Base-by-base conservation (phyloP, 495 filamentous ascomycete species). In the Aspergillus indologenus region DNA sequence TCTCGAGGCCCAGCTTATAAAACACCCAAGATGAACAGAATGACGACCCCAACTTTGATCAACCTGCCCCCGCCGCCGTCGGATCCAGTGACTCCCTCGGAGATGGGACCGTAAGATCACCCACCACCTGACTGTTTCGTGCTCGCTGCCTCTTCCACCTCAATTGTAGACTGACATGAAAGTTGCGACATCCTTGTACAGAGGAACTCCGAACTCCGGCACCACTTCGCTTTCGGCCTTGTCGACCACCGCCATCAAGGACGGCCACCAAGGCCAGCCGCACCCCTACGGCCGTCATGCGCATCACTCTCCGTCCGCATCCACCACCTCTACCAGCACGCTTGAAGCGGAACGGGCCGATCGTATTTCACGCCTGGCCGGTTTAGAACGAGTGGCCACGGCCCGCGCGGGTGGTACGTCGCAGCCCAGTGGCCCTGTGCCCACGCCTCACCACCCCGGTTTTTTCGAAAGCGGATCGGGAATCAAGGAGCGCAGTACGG, bases 201-300 rank as follows among this genome's bases (percentile, higher is more conserved):
- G 91, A 57, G 92, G 92, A 61, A 96, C 92, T n/a, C 92, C 92
- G 3, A 95, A 91, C 61, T 92, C 89, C 54, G 86, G 87, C 23
- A 92, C 89, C 6, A 93, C 90, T 12, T 90, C 90, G 22, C 84
- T 96, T 59, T 94, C 90, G 19, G 87, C 89, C 14, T 81, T 96
- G 31, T 93, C 89, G 19, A 96, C 92, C 24, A 92, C 90, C 6
- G 92, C 92, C 49, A 94, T 94, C 78, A 96, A 95, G 74, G 92
- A 96, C 64, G 92, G 92, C 58, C 90, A 95, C 62, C 87, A 88
- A 58, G 92, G 92, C 66, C 83, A 90, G 58, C 75, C 72, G 15
- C 72, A 76, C 50, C 72, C 77, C 60, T 81, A 82, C 54, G 75
- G 77, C 51, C 85, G 84, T 57, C 86, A 89, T 68, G 67, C 74